Percentiles rank a stretch among this genome's conserved stretches.
phyloP scores from a whole-genome alignment of 192 early-diverging fungal genomes.

The Coemansia sp. region DNA sequence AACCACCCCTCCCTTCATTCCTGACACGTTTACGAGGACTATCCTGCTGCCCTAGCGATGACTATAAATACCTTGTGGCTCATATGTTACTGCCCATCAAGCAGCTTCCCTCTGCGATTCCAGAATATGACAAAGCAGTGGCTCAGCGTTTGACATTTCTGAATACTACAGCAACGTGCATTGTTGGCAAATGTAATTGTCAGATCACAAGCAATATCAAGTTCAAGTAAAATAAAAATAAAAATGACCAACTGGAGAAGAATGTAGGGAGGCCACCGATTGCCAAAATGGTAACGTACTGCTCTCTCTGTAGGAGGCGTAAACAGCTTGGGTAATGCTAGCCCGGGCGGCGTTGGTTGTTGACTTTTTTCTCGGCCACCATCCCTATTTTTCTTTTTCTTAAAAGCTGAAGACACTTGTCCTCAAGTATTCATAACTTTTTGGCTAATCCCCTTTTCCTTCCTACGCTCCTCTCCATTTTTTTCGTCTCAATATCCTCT shows the following conservation, averaged over 20 bases:
- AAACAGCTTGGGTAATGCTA: neutral
- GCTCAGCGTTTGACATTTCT: neutral
- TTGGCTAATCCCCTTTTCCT: neutral
- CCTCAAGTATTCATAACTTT: neutral
- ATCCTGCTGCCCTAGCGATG: neutral
- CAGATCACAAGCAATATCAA: neutral
- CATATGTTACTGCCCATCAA: neutral
- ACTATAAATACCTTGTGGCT: neutral
- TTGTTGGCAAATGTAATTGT: neutral
- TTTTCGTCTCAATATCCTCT: neutral
- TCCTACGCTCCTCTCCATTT: neutral
- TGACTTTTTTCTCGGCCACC: neutral
- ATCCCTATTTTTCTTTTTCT: neutral
- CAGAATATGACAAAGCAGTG: neutral
- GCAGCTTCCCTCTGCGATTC: neutral
- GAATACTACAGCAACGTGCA: neutral
- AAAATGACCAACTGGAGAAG: neutral
- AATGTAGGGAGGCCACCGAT: conserved; percentile 3
- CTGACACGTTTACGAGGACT: neutral
- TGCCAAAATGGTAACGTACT: neutral
- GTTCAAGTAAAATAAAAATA: neutral
- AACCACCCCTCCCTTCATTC: conserved; percentile 2
- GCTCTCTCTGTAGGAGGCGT: neutral
- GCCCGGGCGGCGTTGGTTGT: conserved; percentile 1
- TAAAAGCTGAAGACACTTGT: neutral